A percentile compares a stretch with the other conserved stretches of the same genome.
Evolutionary conservation across 2,329 filamentous ascomycete genomes (phyloP).

Genomic region (Fusarium beomiforme): DNA sequence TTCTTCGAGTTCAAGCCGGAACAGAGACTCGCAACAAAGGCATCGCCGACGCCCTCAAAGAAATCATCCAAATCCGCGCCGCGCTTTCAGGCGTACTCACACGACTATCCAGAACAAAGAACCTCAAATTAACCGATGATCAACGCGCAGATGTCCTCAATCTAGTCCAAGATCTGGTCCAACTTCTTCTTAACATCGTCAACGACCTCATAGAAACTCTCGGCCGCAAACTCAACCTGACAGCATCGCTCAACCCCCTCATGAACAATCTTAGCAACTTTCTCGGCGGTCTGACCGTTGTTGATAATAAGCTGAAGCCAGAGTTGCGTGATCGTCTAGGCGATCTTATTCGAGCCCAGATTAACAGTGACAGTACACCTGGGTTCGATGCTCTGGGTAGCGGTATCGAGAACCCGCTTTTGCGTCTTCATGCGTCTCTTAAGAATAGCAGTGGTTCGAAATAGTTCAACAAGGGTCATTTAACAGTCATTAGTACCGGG

Average conservation of each 20-base stretch:
- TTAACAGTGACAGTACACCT: background rate
- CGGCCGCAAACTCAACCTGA: background rate
- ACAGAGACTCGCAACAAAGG: background rate
- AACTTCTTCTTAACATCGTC: background rate
- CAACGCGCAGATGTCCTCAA: background rate
- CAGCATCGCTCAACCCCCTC: slow-evolving; percentile 1
- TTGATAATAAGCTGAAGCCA: background rate
- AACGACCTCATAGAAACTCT: background rate
- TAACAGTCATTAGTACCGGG: background rate
- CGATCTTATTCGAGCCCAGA: background rate
- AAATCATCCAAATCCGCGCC: background rate
- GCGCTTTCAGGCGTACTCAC: background rate
- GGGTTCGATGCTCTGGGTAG: background rate
- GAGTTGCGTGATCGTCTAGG: background rate
- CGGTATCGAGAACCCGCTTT: slow-evolving; percentile 1
- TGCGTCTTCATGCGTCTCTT: background rate
- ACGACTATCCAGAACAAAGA: background rate
- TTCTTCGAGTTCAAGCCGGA: background rate
- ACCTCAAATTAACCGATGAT: background rate
- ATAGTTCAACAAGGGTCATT: background rate
- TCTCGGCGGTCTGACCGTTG: background rate
- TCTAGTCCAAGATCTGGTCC: background rate
- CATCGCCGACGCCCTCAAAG: background rate
- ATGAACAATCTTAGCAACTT: slow-evolving; percentile 10
- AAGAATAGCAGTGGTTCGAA: background rate